phyloP scores from a whole-genome alignment of 306 rosid genomes.

The Rubus idaeus region DNA sequence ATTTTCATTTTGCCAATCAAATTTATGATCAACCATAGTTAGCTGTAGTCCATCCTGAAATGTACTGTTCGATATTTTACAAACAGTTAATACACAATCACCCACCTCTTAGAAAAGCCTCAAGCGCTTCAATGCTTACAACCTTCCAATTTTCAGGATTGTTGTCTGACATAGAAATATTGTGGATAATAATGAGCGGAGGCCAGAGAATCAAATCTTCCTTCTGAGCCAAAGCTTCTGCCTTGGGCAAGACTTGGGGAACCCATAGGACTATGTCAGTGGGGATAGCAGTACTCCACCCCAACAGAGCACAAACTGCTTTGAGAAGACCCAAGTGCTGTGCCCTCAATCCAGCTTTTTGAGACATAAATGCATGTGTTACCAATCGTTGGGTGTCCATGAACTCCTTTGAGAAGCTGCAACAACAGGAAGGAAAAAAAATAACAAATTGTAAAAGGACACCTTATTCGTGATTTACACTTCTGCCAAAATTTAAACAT shows the following conservation, averaged over 20 bases:
- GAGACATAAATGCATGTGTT: conserved; percentile 96
- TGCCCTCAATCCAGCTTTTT: conserved; percentile 71
- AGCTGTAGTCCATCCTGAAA: not conserved
- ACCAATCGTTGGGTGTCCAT: conserved; percentile 85
- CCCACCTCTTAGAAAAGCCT: conserved; percentile 88
- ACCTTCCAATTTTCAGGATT: conserved; percentile 83
- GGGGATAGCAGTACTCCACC: conserved; percentile 81
- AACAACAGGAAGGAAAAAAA: conserved; percentile 29
- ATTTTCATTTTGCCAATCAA: not conserved
- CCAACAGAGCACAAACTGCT: conserved; percentile 88
- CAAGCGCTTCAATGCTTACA: conserved; percentile 68
- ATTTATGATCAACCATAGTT: not conserved
- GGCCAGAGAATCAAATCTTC: conserved; percentile 98
- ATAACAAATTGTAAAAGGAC: not conserved
- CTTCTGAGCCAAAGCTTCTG: conserved; percentile 75
- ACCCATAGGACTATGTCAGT: conserved; percentile 76
- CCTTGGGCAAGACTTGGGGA: conserved; percentile 68
- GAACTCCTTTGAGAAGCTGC: conserved; percentile 91
- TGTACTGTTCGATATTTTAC: not conserved
- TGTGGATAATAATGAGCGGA: conserved; percentile 73
- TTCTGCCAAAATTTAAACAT: conserved; percentile 3
- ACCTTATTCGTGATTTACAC: not conserved
- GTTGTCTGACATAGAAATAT: conserved; percentile 63
- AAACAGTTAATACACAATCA: conserved; percentile 1
- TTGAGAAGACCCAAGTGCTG: conserved; percentile 82